These are phyloP conservation scores for Ogataea angusta DNA, from an alignment of 805 yeast species.

Conservation along the genomic window DNA sequence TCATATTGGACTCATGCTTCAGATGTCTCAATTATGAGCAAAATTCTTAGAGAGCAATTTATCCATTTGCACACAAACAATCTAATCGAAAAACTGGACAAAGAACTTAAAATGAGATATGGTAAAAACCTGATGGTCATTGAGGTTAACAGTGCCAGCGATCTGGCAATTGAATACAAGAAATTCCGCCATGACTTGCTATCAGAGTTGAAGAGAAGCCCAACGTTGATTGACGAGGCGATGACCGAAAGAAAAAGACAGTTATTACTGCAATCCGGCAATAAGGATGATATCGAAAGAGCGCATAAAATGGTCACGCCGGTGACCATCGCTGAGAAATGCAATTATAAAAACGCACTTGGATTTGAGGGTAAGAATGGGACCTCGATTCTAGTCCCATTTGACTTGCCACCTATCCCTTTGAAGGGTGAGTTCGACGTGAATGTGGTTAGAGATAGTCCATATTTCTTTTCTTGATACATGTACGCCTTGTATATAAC, in stretches of 20 bases:
- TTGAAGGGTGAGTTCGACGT: conserved; percentile 83
- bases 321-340: conserved; percentile 48
- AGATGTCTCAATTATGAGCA: conserved; percentile 72
- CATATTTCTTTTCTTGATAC: conserved; percentile 63
- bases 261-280: conserved; percentile 48
- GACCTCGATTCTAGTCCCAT: conserved; percentile 58
- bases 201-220: conserved; percentile 44
- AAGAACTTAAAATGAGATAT: conserved; percentile 82
- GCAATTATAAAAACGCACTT: conserved; percentile 19
- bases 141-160: conserved; percentile 49
- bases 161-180: conserved; percentile 47
- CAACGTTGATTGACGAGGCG: conserved; percentile 71
- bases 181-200: conserved; percentile 48
- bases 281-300: conserved; percentile 44
- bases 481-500: conserved; percentile 8
- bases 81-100: conserved; percentile 63
- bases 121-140: conserved; percentile 62
- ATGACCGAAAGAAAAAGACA: conserved; percentile 65
- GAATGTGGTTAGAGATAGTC: conserved; percentile 61
- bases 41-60: conserved; percentile 70
- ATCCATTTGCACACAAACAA: conserved; percentile 73
- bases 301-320: conserved; percentile 67
- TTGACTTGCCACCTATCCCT: conserved; percentile 70
- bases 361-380: conserved; percentile 20
- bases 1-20: conserved; percentile 98